phyloP scores from a whole-genome alignment of 169 alveolate genomes.

The Plasmodium gonderi region DNA sequence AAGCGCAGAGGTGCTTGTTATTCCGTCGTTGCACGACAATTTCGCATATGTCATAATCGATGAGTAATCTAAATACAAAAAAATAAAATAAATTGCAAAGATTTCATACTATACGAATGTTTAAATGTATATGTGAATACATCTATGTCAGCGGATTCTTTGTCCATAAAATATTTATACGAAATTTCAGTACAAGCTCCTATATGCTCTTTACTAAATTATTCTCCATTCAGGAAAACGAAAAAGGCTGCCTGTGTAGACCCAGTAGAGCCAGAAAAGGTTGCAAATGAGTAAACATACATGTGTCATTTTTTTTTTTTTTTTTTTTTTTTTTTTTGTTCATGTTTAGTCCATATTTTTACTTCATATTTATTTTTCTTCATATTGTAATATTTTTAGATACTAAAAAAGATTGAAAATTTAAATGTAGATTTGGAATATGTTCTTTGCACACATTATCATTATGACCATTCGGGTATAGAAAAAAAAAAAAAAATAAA shows the following conservation, averaged over 20 bases:
- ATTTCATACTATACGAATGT: neutral
- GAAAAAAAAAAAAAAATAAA: too few species aligned
- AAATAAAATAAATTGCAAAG: neutral
- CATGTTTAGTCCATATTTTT: neutral
- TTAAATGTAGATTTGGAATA: slow-evolving; percentile 66
- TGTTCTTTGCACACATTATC: slow-evolving; percentile 88
- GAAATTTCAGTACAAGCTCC: neutral
- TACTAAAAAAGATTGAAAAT: slow-evolving; percentile 74
- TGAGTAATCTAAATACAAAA: slow-evolving; percentile 8
- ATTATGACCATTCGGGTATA: slow-evolving; percentile 86
- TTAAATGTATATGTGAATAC: neutral
- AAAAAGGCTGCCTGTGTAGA: slow-evolving; percentile 86
- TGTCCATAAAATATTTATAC: neutral
- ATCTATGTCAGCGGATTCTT: neutral
- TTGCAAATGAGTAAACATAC: neutral
- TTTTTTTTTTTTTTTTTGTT: neutral
- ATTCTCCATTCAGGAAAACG: slow-evolving; percentile 43
- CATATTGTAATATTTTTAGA: neutral
- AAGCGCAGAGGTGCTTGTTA: slow-evolving; percentile 56
- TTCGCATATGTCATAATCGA: slow-evolving; percentile 49
- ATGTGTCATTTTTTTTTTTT: too few species aligned
- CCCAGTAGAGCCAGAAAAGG: slow-evolving; percentile 83
- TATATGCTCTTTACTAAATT: neutral
- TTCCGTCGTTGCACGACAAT: slow-evolving; percentile 39
- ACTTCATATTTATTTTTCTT: neutral